Evolutionary conservation across 805 yeast species (phyloP), one percentile per base, ranked within the genome.

Genomic region (Yarrowia sp.): DNA sequence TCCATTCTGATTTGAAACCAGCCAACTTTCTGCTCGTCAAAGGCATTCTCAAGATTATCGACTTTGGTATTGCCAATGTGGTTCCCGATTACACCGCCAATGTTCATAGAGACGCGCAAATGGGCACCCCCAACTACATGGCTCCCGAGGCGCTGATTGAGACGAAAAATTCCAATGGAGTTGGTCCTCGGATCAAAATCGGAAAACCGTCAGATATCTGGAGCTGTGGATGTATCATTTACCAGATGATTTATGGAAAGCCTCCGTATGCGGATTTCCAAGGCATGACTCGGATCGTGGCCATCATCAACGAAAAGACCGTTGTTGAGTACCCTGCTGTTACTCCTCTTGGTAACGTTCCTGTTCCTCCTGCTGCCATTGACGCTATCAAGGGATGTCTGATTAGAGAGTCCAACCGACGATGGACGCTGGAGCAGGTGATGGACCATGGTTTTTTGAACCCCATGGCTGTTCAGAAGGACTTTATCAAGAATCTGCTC

Each of bases 121-220:
- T 92, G 62, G 99, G 99, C 4, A 93, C 99, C 0, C 97, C 97
- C 1, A 91, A 89, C 74, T 95, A 93, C 74, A 95, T 93, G 98
- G 97, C 99, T 0, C 99, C 99, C 0, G 99, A 93, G 75, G 90
- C 98, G 0, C 77, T 93, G 66, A 81, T 88, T 50, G 96, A 88
- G 74, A 84, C 80, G 66, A 80, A 78, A 61, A 69, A 47, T 63
- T 53, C 42, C 43, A 39, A 36, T n/a, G 31, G 33, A 6, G 45
- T 42, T 7, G 79, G 74, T 61, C 78, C 76, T 36, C 66, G 73
- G 6, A 73, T 72, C 93, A 89, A 85, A 74, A 96, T 92, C 10
- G 98, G 98, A 1, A 88, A 87, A 71, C 97, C 98, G 0, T 89
- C 98, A 1, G 99, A 95, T 77, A 86, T 95, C 14, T 95, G 99